A percentile compares a stretch with the other conserved stretches of the same genome.
phyloP scores from a whole-genome alignment of 1,284 basidiomycete species.

The Caloboletus firmus region DNA sequence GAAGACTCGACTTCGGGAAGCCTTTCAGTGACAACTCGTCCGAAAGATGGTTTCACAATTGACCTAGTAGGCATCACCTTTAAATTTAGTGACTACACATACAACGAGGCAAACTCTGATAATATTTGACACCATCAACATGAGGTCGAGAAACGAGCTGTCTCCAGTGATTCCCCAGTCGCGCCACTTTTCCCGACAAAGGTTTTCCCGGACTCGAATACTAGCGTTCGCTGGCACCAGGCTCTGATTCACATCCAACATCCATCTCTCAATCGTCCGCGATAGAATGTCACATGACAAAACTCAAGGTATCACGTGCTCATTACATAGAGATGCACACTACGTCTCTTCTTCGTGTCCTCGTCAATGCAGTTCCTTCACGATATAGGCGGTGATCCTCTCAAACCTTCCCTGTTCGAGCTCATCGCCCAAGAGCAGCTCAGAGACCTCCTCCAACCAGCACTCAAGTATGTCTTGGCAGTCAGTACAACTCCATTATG shows the following conservation, averaged over 20 bases:
- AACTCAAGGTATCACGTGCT: conserved; percentile 30
- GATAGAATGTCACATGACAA: conserved; percentile 25
- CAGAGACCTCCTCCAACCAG: conserved; percentile 88
- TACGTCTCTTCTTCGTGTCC: background rate
- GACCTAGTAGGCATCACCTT: background rate
- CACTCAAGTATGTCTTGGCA: conserved; percentile 91
- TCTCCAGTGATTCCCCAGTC: background rate
- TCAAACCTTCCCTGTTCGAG: conserved; percentile 93
- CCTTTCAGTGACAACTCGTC: background rate
- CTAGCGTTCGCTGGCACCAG: background rate
- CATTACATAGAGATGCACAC: background rate
- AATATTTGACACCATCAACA: background rate
- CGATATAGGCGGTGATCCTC: conserved; percentile 65
- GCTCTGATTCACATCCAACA: background rate
- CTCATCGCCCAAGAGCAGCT: conserved; percentile 95
- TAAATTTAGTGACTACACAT: background rate
- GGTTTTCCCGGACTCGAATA: background rate
- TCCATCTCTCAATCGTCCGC: background rate
- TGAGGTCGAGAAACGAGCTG: background rate
- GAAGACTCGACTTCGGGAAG: background rate
- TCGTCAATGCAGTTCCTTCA: conserved; percentile 77
- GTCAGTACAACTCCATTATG: conserved; percentile 45
- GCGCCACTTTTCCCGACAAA: background rate
- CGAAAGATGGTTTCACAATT: background rate
- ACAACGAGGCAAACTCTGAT: background rate